Base-by-base conservation (phyloP, 805 yeast genomes). In the Yarrowia keelungensis region DNA sequence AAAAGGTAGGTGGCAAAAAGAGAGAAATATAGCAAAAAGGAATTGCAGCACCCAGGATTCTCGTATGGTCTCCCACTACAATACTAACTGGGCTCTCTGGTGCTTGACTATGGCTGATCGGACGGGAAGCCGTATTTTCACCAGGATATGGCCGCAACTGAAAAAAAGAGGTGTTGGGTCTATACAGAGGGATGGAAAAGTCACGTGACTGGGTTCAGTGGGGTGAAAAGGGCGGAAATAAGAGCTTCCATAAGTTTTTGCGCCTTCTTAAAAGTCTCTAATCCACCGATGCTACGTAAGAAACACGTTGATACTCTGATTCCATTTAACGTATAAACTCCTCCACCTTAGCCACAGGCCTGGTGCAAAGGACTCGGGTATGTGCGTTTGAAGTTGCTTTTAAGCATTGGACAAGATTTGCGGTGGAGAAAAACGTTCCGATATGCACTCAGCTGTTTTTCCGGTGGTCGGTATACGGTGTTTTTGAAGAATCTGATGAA, bases 101-200 rank as follows among this genome's bases (percentile, higher is more conserved):
- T 50, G 56, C 56, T 50, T 50, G 56, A 50, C 56, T 50, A 50
- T 50, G 56, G 56, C 56, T 50, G 56, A 50, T 50, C 56, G 56
- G 56, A 50, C 56, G 56, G 56, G 56, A 50, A 51, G 58, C 58
- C 58, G 58, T 51, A 51, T 51, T 51, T 51, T 51, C 58, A 51
- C 58, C 58, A 51, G 58, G 58, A 51, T 51, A 51, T 51, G 58
- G 58, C 58, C 58, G 58, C 58, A 51, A 51, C 58, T 51, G 7
- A 3, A 51, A 16, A 36, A 51, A n/a, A n/a, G n/a, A n/a, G n/a
- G n/a, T n/a, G n/a, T n/a, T n/a, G n/a, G n/a, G n/a, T n/a, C n/a
- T n/a, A n/a, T n/a, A n/a, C n/a, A n/a, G n/a, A n/a, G n/a, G n/a
- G n/a, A n/a, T n/a, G n/a, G n/a, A 51, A 16, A 36, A 51, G 58